These are phyloP conservation scores for Wickerhamomyces subpelliculosus DNA, from an alignment of 805 yeast species.

Conservation along the genomic window DNA sequence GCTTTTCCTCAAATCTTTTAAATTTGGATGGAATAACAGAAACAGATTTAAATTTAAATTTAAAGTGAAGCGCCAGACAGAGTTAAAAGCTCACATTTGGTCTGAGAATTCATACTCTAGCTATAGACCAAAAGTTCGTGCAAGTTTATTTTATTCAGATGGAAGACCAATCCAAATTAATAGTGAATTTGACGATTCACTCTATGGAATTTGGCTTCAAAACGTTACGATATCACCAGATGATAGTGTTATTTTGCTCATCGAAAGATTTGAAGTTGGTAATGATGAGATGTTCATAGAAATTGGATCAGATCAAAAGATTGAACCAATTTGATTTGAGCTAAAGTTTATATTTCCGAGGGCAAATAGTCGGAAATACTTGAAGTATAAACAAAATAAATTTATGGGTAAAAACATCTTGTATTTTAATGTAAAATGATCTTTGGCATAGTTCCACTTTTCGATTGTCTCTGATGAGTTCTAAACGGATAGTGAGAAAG, in stretches of 20 bases:
- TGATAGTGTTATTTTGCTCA: constrained; percentile 30
- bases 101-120: constrained; percentile 3
- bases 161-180: constrained; percentile 28
- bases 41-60: constrained; percentile 33
- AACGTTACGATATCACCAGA: constrained; percentile 10
- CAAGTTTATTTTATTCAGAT: constrained; percentile 30
- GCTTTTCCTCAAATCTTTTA: constrained; percentile 22
- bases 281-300: constrained; percentile 30
- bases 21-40: constrained; percentile 32
- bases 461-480: too few species aligned
- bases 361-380: not conserved
- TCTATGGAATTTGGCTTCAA: constrained; percentile 35
- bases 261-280: constrained; percentile 47
- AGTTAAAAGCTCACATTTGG: constrained; percentile 14
- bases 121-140: constrained; percentile 43
- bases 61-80: constrained; percentile 12
- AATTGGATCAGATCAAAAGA: constrained; percentile 27
- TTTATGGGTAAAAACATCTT: too few species aligned
- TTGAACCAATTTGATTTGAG: constrained; percentile 7
- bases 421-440: not conserved
- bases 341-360: not conserved
- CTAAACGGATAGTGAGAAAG: constrained; percentile 11
- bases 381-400: not conserved
- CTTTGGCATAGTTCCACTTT: not conserved
- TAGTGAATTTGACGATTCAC: constrained; percentile 33